phyloP scores from a whole-genome alignment of 1,284 basidiomycete species.

The Papiliotrema flavescens region DNA sequence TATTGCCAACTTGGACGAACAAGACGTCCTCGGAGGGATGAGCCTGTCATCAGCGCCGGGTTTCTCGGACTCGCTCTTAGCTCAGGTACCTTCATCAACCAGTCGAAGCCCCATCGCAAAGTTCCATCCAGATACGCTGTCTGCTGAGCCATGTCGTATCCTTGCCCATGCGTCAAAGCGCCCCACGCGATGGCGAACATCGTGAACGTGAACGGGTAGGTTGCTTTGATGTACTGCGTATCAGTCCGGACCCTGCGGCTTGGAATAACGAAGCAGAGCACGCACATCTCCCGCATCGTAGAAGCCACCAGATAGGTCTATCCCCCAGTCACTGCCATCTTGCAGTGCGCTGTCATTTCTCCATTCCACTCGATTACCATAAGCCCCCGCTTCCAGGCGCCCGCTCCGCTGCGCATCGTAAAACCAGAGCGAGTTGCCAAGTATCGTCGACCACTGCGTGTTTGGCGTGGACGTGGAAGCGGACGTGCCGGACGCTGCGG shows the following conservation, averaged over 20 bases:
- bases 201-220: conserved; percentile 72
- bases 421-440: conserved; percentile 79
- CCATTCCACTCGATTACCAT: conserved; percentile 74
- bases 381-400: conserved; percentile 55
- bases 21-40: conserved; percentile 71
- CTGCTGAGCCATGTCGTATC: conserved; percentile 76
- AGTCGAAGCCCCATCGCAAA: conserved; percentile 84
- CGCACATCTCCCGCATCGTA: conserved; percentile 69
- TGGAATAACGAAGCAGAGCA: background rate
- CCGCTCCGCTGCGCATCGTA: conserved; percentile 89
- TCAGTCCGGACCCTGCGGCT: background rate
- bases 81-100: conserved; percentile 71
- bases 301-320: conserved; percentile 81
- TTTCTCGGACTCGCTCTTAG: background rate
- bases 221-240: conserved; percentile 70
- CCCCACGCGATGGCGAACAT: conserved; percentile 84
- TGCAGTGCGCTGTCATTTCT: conserved; percentile 71
- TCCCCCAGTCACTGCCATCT: conserved; percentile 69
- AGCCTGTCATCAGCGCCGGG: conserved; percentile 54
- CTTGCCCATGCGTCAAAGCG: conserved; percentile 74
- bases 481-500: conserved; percentile 56
- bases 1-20: conserved; percentile 71
- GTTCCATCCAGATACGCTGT: conserved; percentile 83
- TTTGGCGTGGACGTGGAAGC: conserved; percentile 59
- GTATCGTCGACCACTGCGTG: conserved; percentile 71